A percentile compares a stretch with the other conserved stretches of the same genome.
phyloP scores from a whole-genome alignment of 2,329 filamentous ascomycete species.

The Hymenoscyphus occultus region DNA sequence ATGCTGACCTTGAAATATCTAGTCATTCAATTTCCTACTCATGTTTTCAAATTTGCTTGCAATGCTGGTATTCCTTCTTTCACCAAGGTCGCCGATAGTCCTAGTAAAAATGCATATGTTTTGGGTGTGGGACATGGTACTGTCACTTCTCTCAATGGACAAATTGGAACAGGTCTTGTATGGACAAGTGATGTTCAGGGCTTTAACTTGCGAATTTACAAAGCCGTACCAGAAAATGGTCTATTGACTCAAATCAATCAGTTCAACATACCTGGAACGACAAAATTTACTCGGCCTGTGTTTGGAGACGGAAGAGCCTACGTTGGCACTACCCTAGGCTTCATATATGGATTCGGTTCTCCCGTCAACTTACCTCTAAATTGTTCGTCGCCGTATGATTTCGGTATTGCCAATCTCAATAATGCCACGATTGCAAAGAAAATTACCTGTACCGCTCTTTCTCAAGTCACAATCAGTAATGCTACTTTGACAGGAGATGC shows the following conservation, averaged over 20 bases:
- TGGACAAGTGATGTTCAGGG: constrained; percentile 57
- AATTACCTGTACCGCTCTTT: constrained; percentile 49
- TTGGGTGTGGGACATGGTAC: constrained; percentile 57
- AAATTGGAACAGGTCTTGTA: constrained; percentile 53
- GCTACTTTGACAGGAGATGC: constrained; percentile 39
- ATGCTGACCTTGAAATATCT: constrained; percentile 8
- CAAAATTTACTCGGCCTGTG: constrained; percentile 56
- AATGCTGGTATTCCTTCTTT: constrained; percentile 50
- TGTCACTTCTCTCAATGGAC: constrained; percentile 51
- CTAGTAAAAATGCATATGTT: constrained; percentile 49
- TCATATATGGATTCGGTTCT: constrained; percentile 54
- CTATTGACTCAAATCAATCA: constrained; percentile 47
- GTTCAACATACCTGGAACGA: constrained; percentile 50
- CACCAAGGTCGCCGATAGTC: constrained; percentile 50
- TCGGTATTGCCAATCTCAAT: constrained; percentile 46
- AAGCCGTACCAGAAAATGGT: constrained; percentile 48
- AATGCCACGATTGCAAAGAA: constrained; percentile 34
- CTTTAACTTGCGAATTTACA: constrained; percentile 50
- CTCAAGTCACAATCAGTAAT: constrained; percentile 42
- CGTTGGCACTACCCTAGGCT: constrained; percentile 50
- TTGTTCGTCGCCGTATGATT: constrained; percentile 49
- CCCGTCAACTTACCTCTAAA: constrained; percentile 53
- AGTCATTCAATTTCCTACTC: constrained; percentile 52
- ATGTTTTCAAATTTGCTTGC: constrained; percentile 58
- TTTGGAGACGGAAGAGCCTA: constrained; percentile 57